These are phyloP conservation scores for Nicotiana otophora DNA, from an alignment of 257 asterid genomes.

Conservation along the genomic window DNA sequence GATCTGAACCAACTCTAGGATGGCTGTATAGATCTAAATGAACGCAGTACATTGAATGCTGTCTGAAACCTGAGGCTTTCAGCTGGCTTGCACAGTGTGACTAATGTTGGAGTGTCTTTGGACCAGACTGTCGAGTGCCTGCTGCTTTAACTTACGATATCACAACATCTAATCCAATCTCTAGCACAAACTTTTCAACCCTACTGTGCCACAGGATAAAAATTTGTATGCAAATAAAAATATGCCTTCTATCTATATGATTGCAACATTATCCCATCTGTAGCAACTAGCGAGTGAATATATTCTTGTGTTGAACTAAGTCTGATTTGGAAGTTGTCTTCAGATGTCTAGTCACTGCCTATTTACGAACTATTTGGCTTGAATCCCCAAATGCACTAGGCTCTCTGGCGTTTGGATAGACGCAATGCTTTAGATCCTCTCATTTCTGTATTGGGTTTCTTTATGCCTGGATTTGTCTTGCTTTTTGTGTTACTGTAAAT, in stretches of 20 bases:
- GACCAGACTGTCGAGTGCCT: neutral
- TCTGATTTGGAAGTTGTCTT: neutral
- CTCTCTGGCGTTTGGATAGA: neutral
- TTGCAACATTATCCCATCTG: neutral
- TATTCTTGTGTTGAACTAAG: neutral
- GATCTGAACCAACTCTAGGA: conserved; percentile 1
- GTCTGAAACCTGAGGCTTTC: neutral
- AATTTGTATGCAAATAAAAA: neutral
- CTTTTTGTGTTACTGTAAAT: neutral
- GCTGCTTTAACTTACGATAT: neutral
- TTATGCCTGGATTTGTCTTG: neutral
- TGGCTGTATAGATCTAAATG: neutral
- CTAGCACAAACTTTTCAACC: neutral
- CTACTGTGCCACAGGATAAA: neutral
- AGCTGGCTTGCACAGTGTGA: neutral
- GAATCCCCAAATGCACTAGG: neutral
- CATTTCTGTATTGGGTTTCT: neutral
- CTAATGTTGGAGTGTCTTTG: neutral
- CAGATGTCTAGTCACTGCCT: neutral
- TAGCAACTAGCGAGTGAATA: neutral
- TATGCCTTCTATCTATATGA: neutral
- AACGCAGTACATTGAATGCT: neutral
- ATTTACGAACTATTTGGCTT: neutral
- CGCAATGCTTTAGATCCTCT: neutral
- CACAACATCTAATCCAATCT: neutral